Evolutionary conservation across 352 stramenopile genomes (phyloP), one percentile per base, ranked within the genome.

Genomic region (Pythium chondricola): DNA sequence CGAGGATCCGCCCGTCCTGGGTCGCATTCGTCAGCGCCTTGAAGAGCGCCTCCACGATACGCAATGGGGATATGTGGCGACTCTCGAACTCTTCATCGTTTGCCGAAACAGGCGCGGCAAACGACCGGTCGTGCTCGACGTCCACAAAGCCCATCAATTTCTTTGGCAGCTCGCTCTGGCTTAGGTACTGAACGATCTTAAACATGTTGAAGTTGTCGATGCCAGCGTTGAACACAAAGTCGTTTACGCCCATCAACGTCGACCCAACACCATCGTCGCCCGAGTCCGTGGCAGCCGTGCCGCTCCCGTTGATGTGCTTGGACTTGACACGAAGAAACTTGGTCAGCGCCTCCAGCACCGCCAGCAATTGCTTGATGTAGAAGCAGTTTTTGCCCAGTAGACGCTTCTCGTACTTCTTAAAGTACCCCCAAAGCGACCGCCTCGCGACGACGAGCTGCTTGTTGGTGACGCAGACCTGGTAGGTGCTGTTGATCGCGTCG

Each of bases 401-500:
- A 3, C 82, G 67, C 53, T 86, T 92, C 44, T 95, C 84, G 36
- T 95, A 95, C 44, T 85, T 90, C 36, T 84, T 81, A 22, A 88
- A 92, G 53, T 94, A 94, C 1, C 73, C 65, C 83, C 83, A 94
- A n/a, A 94, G 51, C 21, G 69, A 85, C 25, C 83, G 66, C 26
- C 81, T 64, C 7, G 76, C 71, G 18, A 88, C 65, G 1, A 92
- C 75, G 6, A 90, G 51, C 44, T 91, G 68, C 40, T 89, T 92
- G 53, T 66, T 89, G 18, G 67, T 74, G 9, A 91, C 73, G 27
- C 77, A 53, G 11, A 91, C 77, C 33, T 83, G 89, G 63, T 97
- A 92, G 7, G 85, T 93, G 50, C 76, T 83, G 57, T 96, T 96
- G 48, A 99, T 85, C 10, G 95, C 88, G 54, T 98, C 95, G 7